Evolutionary conservation across 2,329 filamentous ascomycete genomes (phyloP).

Genomic region (Colletotrichum abscissum): DNA sequence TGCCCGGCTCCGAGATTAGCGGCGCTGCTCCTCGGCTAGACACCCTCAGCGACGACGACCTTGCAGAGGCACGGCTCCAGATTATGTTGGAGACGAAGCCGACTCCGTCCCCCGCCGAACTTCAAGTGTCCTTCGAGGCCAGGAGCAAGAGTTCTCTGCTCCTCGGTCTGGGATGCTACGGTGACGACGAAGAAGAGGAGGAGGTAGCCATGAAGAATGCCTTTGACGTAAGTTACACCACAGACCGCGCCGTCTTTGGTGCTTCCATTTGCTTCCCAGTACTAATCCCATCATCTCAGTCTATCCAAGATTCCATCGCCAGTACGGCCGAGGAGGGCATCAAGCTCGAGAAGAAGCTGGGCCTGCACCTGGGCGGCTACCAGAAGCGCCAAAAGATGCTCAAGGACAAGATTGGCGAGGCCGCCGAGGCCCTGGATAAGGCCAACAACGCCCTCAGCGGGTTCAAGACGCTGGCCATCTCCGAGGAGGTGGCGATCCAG

Average conservation of each 20-base stretch:
- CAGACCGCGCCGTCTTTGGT: background rate
- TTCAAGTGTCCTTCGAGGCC: slow-evolving; percentile 65
- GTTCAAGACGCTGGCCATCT: slow-evolving; percentile 80
- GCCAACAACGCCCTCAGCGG: slow-evolving; percentile 77
- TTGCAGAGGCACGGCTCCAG: slow-evolving; percentile 81
- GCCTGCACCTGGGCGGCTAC: slow-evolving; percentile 88
- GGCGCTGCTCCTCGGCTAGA: slow-evolving; percentile 71
- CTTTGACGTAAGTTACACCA: slow-evolving; percentile 72
- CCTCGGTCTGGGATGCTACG: slow-evolving; percentile 84
- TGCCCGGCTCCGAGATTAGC: slow-evolving; percentile 74
- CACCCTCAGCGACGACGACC: slow-evolving; percentile 74
- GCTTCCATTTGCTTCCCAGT: background rate
- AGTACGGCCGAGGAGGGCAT: slow-evolving; percentile 82
- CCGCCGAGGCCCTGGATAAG: slow-evolving; percentile 79
- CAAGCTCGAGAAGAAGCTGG: slow-evolving; percentile 94
- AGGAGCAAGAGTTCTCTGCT: slow-evolving; percentile 69
- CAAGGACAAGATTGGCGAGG: slow-evolving; percentile 81
- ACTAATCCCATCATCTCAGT: slow-evolving; percentile 52
- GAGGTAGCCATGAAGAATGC: slow-evolving; percentile 72
- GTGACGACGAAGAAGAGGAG: slow-evolving; percentile 78
- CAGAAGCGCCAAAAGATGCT: slow-evolving; percentile 86
- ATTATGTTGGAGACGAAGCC: slow-evolving; percentile 77
- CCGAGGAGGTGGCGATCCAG: slow-evolving; percentile 81
- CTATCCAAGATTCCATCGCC: slow-evolving; percentile 79
- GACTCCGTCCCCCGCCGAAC: slow-evolving; percentile 59